Base-by-base conservation (phyloP, 2,329 filamentous ascomycete genomes). In the Cladosporium colombiae region DNA sequence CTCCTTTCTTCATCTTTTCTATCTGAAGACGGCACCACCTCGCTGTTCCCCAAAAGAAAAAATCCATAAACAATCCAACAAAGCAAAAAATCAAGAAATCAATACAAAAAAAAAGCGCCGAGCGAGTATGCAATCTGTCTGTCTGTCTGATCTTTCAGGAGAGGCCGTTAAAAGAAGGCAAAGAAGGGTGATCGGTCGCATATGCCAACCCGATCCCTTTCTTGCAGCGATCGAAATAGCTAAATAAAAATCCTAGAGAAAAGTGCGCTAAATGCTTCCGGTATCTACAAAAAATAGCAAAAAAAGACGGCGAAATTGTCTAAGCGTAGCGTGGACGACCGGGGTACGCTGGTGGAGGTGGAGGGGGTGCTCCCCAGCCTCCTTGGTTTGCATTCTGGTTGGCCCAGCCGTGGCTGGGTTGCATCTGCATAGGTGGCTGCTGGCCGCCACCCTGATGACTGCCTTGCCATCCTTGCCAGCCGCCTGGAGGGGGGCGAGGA, bases 381-480 rank as follows among this genome's bases (percentile, higher is more conserved):
- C 53, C 56, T 18, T 23, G 25, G 11, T 64, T 57, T 11, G 50
- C 18, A 14, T 49, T 31, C 18, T 40, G 31, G 23, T 52, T 55
- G 16, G 14, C 13, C 60, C 60, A 62, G 49, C 60, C 46, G 5
- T 62, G 49, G 8, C 21, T 29, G 23, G 55, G 33, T 25, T 57
- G 55, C 13, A n/a, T 35, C 55, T 57, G 55, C 55, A 37, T 35
- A 2, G 40, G 46, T 25, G 66, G 50, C 29, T 52, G 50, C 29
- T 52, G 49, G 53, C 70, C 68, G 33, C 44, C 50, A 31, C 63
- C 49, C 57, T 56, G 63, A 16, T 65, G 56, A 14, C 37, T 31
- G 29, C 61, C 65, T 27, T 72, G 70, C 74, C 75, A 76, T 40
- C 75, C 75, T 65, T 74, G 73, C 74, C 74, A 76, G 29, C 74